Evolutionary conservation across 306 rosid species (phyloP), one percentile per base, ranked within the genome.

Genomic region (Argentina anserina): DNA sequence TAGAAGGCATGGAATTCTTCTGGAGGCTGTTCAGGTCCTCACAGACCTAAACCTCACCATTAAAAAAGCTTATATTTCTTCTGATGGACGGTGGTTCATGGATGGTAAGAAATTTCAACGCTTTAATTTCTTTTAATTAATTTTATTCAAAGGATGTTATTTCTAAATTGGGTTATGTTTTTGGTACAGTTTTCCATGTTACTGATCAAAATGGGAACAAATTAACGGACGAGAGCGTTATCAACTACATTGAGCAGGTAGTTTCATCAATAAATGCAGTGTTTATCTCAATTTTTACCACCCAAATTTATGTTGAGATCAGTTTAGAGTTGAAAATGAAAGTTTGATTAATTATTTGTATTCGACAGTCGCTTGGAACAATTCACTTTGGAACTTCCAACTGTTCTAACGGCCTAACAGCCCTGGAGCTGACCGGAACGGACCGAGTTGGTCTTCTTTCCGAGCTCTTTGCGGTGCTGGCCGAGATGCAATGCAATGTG

Each of bases 51-150:
- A 94, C 62, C 95, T 94, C 71, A 77, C 82, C 9, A 94, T 94
- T 28, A 86, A 88, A 81, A 94, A 94, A 71, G 99, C 97, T 2
- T 89, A 94, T 74, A 88, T 94, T 79, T 94, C 96, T 53, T 92
- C 97, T 0, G 99, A 94, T 81, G 99, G 96, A 43, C 85, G 67
- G 41, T 94, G 99, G 99, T 91, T 90, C 91, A 94, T 94, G 99
- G 96, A 89, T 84, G 99, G 99, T 94, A 78, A 69, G 86, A 65
- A 55, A 4, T 50, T 28, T 11, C 2, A 31, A 56, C 17, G 7
- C 25, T 9, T 47, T 12, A 21, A 12, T 59, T 1, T 0, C 8
- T 34, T 1, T 40, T 37, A 12, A 3, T 21, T 53, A 13, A 18
- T 31, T 82, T 29, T 37, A 11, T 36, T n/a, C 3, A 9, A 18